Conservation (phyloP, 768 basidiomycete species). For the Kwoniella bestiolae region DNA sequence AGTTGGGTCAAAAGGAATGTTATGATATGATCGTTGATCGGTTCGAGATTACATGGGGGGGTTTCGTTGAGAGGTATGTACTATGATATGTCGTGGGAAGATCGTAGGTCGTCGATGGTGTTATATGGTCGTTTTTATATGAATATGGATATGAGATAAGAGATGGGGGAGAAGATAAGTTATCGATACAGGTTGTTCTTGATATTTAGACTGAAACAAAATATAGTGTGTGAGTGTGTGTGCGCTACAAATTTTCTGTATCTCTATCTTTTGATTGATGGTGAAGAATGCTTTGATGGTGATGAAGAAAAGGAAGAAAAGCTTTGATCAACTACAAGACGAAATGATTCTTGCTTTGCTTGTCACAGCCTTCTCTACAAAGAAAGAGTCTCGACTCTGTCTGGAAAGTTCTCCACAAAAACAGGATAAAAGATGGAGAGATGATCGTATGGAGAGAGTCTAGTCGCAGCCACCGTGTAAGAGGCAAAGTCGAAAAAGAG, state of each 20-base stretch:
- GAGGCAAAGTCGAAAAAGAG: not conserved
- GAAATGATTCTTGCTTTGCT: not conserved
- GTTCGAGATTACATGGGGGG: not conserved
- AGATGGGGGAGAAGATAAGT: not conserved
- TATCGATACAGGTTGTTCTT: not conserved
- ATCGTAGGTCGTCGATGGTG: not conserved
- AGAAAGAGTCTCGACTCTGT: constrained; percentile 1
- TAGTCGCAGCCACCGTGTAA: constrained; percentile 5
- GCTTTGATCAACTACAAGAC: constrained; percentile 10
- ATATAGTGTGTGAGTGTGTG: not conserved
- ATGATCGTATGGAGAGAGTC: not conserved
- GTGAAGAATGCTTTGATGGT: not conserved
- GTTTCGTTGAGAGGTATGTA: too few relatives aligned
- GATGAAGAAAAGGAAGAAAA: not conserved
- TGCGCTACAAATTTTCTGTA: not conserved
- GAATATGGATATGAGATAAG: not conserved
- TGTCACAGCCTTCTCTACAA: not conserved
- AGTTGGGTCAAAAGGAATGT: too few relatives aligned
- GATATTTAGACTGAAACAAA: not conserved
- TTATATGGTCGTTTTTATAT: not conserved
- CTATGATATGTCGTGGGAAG: not conserved
- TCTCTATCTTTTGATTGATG: not conserved
- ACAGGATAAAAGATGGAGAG: not conserved
- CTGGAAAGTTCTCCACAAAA: not conserved
- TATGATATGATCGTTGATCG: not conserved